Conservation (phyloP, 805 yeast species). For the Candida peoriensis region DNA sequence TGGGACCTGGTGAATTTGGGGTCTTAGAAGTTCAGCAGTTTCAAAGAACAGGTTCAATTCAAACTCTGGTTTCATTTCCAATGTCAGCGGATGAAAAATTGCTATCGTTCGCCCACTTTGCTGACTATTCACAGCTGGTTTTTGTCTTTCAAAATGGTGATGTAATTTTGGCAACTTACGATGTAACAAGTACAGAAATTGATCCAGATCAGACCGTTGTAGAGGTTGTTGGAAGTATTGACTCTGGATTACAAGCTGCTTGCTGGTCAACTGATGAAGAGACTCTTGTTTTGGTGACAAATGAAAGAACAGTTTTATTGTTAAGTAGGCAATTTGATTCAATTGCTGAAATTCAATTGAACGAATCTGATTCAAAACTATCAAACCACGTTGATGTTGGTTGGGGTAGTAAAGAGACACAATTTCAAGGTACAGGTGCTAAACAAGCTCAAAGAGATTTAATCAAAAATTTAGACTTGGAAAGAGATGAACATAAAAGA, state of each 20-base stretch:
- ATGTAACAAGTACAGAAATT: constrained; percentile 30
- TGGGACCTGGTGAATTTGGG: constrained; percentile 51
- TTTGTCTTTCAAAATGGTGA: constrained; percentile 75
- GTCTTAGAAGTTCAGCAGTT: constrained; percentile 73
- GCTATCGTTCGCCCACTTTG: constrained; percentile 60
- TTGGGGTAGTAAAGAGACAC: constrained; percentile 98
- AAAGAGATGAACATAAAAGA: constrained; percentile 57
- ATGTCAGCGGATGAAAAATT: constrained; percentile 30
- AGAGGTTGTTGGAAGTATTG: constrained; percentile 82
- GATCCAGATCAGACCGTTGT: constrained; percentile 49
- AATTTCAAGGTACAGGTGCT: constrained; percentile 91
- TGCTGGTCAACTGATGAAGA: constrained; percentile 93
- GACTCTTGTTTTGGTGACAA: constrained; percentile 64
- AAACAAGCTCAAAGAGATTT: constrained; percentile 66
- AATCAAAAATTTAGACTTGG: constrained; percentile 53
- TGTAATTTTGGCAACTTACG: constrained; percentile 60
- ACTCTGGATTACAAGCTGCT: constrained; percentile 67
- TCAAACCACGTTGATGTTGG: constrained; percentile 93
- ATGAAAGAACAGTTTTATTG: constrained; percentile 53
- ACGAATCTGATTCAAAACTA: constrained; percentile 52
- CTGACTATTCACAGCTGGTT: constrained; percentile 60
- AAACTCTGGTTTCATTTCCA: constrained; percentile 58
- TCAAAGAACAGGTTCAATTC: constrained; percentile 55
- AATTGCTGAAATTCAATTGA: constrained; percentile 52
- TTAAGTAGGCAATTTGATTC: constrained; percentile 79